A percentile compares a stretch with the other conserved stretches of the same genome.
Conservation (phyloP, 73 alveolate species). For the Symbiodinium pilosum region DNA sequence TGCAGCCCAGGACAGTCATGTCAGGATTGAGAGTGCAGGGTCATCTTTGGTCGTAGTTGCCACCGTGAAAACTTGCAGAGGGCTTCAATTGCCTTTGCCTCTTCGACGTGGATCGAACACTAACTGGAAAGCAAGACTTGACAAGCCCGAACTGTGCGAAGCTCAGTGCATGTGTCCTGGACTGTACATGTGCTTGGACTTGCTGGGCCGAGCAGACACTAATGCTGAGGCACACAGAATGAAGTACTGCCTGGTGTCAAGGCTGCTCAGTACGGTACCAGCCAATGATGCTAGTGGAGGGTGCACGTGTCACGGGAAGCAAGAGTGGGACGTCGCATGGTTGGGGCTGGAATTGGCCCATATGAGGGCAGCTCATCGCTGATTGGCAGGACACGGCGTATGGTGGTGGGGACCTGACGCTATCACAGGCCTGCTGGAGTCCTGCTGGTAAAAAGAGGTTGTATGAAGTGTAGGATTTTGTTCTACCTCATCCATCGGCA, state of each 20-base stretch:
- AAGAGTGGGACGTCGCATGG: not conserved
- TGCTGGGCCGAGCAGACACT: not conserved
- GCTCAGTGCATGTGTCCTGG: not conserved
- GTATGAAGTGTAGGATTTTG: too few relatives aligned
- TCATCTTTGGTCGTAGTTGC: too few relatives aligned
- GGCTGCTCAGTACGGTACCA: too few relatives aligned
- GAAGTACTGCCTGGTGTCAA: constrained; percentile 20
- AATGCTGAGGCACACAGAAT: constrained; percentile 19
- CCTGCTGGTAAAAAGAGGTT: too few relatives aligned
- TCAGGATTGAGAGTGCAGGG: too few relatives aligned
- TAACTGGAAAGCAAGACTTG: constrained; percentile 59
- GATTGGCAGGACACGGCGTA: constrained; percentile 65
- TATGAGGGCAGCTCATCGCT: not conserved
- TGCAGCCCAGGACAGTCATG: too few relatives aligned
- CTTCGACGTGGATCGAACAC: constrained; percentile 73
- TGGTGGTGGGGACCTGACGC: constrained; percentile 59
- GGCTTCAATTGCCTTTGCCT: constrained; percentile 29
- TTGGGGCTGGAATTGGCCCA: not conserved
- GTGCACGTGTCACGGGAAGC: too few relatives aligned
- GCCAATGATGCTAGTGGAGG: too few relatives aligned
- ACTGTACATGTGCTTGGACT: not conserved
- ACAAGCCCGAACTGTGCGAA: not conserved
- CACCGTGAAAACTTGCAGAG: too few relatives aligned
- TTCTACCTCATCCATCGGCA: too few relatives aligned
- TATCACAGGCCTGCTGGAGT: constrained; percentile 63